These are phyloP conservation scores for Candida ficus DNA, from an alignment of 805 yeast species.

Conservation along the genomic window DNA sequence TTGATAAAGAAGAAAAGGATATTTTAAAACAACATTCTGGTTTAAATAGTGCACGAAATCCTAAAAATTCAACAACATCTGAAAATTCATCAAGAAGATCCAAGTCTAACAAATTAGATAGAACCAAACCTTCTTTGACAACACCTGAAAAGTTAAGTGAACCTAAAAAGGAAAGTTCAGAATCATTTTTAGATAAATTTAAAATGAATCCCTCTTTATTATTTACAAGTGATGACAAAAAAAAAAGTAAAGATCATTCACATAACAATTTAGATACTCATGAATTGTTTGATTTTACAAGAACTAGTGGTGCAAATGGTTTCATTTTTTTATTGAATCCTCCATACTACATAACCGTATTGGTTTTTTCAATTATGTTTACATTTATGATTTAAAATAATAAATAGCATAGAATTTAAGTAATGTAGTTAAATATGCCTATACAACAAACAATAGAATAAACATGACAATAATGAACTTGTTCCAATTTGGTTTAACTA, in stretches of 20 bases:
- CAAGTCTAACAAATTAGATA: too few species aligned
- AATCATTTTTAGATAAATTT: conserved; percentile 3
- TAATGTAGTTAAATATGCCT: too few species aligned
- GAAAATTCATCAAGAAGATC: neutral
- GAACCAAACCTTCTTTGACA: neutral
- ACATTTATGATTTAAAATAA: too few species aligned
- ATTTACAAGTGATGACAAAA: conserved; percentile 1
- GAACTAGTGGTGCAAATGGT: neutral
- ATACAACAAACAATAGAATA: neutral
- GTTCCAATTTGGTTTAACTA: neutral
- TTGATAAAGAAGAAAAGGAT: neutral
- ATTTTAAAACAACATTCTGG: neutral
- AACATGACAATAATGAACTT: neutral
- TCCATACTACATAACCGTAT: too few species aligned
- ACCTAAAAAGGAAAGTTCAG: neutral
- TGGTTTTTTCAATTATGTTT: too few species aligned
- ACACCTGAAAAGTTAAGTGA: neutral
- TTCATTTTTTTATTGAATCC: neutral
- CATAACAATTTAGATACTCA: neutral
- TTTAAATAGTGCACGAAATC: neutral
- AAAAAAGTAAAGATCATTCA: neutral
- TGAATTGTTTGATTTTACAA: conserved; percentile 9
- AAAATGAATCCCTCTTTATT: conserved; percentile 8
- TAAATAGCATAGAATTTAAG: too few species aligned
- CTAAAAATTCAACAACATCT: neutral